Evolutionary conservation across 805 yeast genomes (phyloP).

Genomic region (Candida stauntonica): DNA sequence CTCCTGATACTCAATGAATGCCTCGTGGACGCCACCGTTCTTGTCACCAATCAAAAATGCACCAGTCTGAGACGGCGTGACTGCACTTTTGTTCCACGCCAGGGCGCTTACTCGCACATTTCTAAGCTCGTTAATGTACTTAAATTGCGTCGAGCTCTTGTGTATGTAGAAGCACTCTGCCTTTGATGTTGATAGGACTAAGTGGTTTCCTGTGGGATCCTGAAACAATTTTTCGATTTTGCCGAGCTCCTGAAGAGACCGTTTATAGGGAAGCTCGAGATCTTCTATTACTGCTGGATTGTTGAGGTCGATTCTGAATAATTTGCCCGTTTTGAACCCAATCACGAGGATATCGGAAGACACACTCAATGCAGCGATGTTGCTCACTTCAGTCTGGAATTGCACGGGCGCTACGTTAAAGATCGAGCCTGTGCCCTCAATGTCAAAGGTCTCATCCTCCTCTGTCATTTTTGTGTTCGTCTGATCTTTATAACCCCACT

Average conservation of each 20-base stretch:
- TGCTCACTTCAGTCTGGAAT: slow-evolving; percentile 43
- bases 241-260: slow-evolving; percentile 26
- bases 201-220: slow-evolving; percentile 49
- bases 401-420: slow-evolving; percentile 41
- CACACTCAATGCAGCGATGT: slow-evolving; percentile 49
- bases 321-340: slow-evolving; percentile 45
- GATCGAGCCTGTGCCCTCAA: slow-evolving; percentile 10
- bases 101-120: slow-evolving; percentile 39
- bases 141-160: slow-evolving; percentile 36
- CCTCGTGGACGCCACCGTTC: slow-evolving; percentile 46
- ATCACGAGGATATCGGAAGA: slow-evolving; percentile 51
- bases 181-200: slow-evolving; percentile 43
- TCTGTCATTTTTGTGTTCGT: slow-evolving; percentile 8
- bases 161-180: slow-evolving; percentile 47
- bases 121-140: slow-evolving; percentile 42
- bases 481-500: background rate
- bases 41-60: slow-evolving; percentile 45
- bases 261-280: slow-evolving; percentile 31
- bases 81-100: slow-evolving; percentile 37
- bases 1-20: slow-evolving; percentile 33
- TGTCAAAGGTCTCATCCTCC: slow-evolving; percentile 12
- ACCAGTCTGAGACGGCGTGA: slow-evolving; percentile 37
- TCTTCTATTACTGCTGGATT: slow-evolving; percentile 55
- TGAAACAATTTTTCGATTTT: slow-evolving; percentile 37
- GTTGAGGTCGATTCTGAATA: slow-evolving; percentile 64